Percentiles rank a stretch among this genome's conserved stretches.
Evolutionary conservation across 2,329 filamentous ascomycete species (phyloP).

Genomic region (Pseudocercospora pini-densiflorae): DNA sequence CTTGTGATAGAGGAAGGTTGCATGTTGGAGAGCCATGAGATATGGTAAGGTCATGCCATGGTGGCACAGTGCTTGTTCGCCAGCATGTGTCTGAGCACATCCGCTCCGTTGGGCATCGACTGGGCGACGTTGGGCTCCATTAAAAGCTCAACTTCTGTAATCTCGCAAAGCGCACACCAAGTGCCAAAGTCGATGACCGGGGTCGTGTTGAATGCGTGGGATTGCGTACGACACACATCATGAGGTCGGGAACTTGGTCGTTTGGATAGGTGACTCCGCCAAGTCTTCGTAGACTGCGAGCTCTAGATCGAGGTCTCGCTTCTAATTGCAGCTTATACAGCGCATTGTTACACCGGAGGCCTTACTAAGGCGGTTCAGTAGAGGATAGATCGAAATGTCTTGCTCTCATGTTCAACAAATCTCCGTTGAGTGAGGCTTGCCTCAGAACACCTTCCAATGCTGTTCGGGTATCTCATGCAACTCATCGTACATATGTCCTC

Average conservation of each 20-base stretch:
- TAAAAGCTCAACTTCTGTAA: not conserved
- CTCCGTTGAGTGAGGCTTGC: not conserved
- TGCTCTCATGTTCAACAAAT: not conserved
- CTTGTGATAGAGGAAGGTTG: not conserved
- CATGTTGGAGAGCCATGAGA: not conserved
- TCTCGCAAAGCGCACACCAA: not conserved
- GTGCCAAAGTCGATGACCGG: not conserved
- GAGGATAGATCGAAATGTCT: no score
- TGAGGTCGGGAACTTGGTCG: not conserved
- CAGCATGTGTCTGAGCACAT: not conserved
- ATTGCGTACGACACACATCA: not conserved
- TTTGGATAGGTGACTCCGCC: not conserved
- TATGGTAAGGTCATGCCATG: not conserved
- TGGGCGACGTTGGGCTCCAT: not conserved
- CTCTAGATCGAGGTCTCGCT: not conserved
- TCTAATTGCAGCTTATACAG: no score
- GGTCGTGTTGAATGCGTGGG: not conserved
- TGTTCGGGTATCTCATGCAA: slow-evolving; percentile 11
- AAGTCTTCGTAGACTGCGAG: not conserved
- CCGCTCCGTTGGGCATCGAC: not conserved
- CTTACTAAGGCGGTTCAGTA: no score
- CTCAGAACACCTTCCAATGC: slow-evolving; percentile 1
- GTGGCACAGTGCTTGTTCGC: not conserved
- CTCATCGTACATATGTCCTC: not conserved
- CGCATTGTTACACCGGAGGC: no score